phyloP scores from a whole-genome alignment of 768 basidiomycete species.

The Trametes coccinea region DNA sequence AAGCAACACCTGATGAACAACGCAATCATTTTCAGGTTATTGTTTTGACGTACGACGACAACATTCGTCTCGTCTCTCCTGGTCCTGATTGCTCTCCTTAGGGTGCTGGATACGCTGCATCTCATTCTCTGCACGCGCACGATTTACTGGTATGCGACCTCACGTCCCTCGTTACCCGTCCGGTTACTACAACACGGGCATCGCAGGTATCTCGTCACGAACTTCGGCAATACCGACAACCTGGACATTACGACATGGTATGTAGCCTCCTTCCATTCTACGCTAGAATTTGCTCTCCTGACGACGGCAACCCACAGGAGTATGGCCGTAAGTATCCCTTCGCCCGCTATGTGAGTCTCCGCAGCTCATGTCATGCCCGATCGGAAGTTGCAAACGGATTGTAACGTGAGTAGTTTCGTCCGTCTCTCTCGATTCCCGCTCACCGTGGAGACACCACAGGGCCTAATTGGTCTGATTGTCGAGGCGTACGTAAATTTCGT shows the following conservation, averaged over 20 bases:
- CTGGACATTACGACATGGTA: conserved; percentile 44
- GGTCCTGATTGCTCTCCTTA: conserved; percentile 14
- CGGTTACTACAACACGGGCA: background rate
- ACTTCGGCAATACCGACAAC: conserved; percentile 41
- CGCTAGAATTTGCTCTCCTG: background rate
- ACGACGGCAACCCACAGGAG: conserved; percentile 12
- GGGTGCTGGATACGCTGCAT: conserved; percentile 47
- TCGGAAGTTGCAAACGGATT: conserved; percentile 50
- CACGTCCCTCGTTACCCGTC: background rate
- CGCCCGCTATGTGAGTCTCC: background rate
- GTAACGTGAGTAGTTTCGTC: conserved; percentile 38
- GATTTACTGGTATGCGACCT: conserved; percentile 44
- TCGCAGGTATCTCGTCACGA: conserved; percentile 47
- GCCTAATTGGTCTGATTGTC: conserved; percentile 50
- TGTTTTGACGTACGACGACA: conserved; percentile 7
- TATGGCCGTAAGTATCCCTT: conserved; percentile 22
- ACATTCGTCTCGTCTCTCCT: background rate
- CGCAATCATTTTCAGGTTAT: conserved; percentile 5
- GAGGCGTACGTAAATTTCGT: conserved; percentile 40
- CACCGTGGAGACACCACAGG: conserved; percentile 30
- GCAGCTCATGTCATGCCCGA: background rate
- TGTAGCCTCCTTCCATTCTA: conserved; percentile 8
- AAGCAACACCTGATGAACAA: background rate
- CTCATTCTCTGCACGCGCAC: conserved; percentile 45
- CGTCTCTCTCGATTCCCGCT: background rate